Base-by-base conservation (phyloP, 805 yeast genomes). In the Pichia insulana region DNA sequence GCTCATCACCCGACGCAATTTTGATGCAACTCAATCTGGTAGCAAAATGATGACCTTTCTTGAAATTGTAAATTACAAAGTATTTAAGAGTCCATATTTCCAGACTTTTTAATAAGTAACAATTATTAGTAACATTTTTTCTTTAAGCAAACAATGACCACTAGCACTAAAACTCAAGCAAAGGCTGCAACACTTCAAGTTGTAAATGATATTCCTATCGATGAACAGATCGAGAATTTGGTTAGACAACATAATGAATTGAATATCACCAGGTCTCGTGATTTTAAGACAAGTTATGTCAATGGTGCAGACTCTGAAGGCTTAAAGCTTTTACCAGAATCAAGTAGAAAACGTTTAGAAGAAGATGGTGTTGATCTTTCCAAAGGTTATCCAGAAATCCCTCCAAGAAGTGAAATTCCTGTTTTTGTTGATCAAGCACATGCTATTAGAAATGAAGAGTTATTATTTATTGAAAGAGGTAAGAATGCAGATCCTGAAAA, bases 401-500 rank as follows among this genome's bases (percentile, higher is more conserved):
- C 72, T 10, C 49, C 49, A 7, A 48, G 48, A 37, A 46, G 51
- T 1, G 46, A 57, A 34, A 55, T 67, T 28, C 71, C 72, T 3
- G 50, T 57, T 26, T 69, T 52, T 49, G 49, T 68, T n/a, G 72
- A 69, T 44, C 70, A 69, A 37, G 71, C 70, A 6, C 44, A 42
- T 31, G 61, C 53, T 9, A 61, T 64, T 33, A 62, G 71, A 50
- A 51, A 58, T 41, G 51, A 59, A 42, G 64, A 55, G 25, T 52
- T 48, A 32, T 59, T 58, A 16, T 68, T 59, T 45, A 52, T 52
- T 31, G 67, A 62, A 39, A 53, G 65, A 45, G 67, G 61, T 37
- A 49, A 47, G 39, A 47, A 44, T 41, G 71, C 71, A 15, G 71
- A 68, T 43, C 66, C 64, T 8, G 68, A 59, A 42, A 65, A 67